A percentile compares a stretch with the other conserved stretches of the same genome.
Conservation (phyloP, 83 land plant genomes). For the Diphasiastrum complanatum region DNA sequence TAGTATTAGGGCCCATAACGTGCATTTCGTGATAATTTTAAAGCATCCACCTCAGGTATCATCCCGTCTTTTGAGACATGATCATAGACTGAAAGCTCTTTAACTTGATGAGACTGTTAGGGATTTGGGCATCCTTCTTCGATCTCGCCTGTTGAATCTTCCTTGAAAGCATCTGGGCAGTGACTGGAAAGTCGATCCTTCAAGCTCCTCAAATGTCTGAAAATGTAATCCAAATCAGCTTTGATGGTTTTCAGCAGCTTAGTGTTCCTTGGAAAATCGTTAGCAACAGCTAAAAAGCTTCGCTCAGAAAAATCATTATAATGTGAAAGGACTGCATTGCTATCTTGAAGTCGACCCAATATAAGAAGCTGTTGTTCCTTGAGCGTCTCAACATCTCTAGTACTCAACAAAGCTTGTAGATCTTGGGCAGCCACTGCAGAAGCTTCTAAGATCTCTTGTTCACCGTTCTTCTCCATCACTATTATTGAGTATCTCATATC, state of each 20-base stretch:
- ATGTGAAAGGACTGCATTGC: constrained; percentile 89
- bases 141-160: constrained; percentile 26
- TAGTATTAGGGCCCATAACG: too few species aligned
- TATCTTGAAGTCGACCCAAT: constrained; percentile 90
- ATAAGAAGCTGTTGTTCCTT: constrained; percentile 35
- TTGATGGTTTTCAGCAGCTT: constrained; percentile 79
- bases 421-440: constrained; percentile 9
- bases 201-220: constrained; percentile 64
- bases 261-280: constrained; percentile 60
- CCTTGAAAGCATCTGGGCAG: constrained; percentile 81
- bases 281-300: constrained; percentile 65
- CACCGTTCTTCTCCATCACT: constrained; percentile 6
- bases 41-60: too few species aligned
- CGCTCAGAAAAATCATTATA: constrained; percentile 82
- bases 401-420: constrained; percentile 16
- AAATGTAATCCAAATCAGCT: constrained; percentile 76
- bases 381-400: constrained; percentile 19
- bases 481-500: too few species aligned
- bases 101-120: too few species aligned
- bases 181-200: constrained; percentile 48
- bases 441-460: neutral
- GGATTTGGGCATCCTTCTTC: constrained; percentile 69
- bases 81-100: too few species aligned
- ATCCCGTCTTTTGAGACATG: too few species aligned
- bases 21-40: too few species aligned